Base-by-base conservation (phyloP, 176 grass and related monocot species). In the Tillandsia leiboldiana region DNA sequence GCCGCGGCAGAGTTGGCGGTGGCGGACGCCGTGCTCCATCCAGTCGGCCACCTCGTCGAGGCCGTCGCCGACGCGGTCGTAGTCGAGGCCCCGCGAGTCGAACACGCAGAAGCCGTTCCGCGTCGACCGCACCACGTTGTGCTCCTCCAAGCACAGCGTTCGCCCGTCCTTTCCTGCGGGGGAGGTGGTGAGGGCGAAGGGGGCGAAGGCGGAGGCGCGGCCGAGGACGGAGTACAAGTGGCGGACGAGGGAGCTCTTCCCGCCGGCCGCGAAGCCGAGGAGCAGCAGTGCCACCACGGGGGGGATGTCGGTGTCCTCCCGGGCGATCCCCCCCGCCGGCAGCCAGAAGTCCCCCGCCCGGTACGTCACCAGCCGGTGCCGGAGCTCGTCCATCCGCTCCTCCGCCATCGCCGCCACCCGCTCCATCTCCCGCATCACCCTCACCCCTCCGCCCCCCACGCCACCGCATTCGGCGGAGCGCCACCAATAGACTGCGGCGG, bases 31-130 rank as follows among this genome's bases (percentile, higher is more conserved):
- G 8, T 68, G 9, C 24, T 69, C 17, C 28, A 77, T 68, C 75
- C 75, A 77, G 33, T 62, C 75, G 51, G 75, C 51, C 12, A 68
- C 53, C 50, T 77, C 65, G n/a, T 69, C 66, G 11, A 77, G 51
- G 52, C 75, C 52, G 42, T 69, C 75, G 11, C 18, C 33, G 51
- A 77, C 53, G 11, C 53, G 51, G 53, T 59, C 20, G 53, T 42
- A 49, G 51, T 69, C 66, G 66, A 69, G 66, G 9, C 75, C 75
- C 2, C 65, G 75, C 33, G 66, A 77, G n/a, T 77, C 75, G 66
- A 77, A 77, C 52, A 77, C 65, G 75, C 75, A 77, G 65, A 77
- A 77, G 53, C 75, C 75, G 20, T 77, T 77, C 53, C 75, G 75
- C 75, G 59, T 61, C 10, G 75, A 69, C 1, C 75, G 51, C 29